A percentile compares a stretch with the other conserved stretches of the same genome.
Evolutionary conservation across 331 rosid species (phyloP).

Genomic region (Saraca asoca): DNA sequence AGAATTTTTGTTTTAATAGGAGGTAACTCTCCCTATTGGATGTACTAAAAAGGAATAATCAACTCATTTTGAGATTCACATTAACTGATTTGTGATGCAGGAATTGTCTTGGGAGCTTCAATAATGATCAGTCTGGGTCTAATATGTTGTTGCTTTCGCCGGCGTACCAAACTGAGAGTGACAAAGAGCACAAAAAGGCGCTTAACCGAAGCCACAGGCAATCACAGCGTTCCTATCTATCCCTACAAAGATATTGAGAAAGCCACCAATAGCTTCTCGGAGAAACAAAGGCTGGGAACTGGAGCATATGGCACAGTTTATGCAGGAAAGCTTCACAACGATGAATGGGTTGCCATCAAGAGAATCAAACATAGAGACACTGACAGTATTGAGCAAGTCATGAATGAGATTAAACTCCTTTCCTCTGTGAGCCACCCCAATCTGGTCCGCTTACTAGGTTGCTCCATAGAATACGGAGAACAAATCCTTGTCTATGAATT

Average conservation of each 20-base stretch:
- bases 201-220: slow-evolving; percentile 69
- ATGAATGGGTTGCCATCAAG: slow-evolving; percentile 85
- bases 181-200: slow-evolving; percentile 68
- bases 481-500: slow-evolving; percentile 86
- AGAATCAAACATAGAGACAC: slow-evolving; percentile 66
- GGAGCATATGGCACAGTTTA: slow-evolving; percentile 96
- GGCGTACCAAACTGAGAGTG: slow-evolving; percentile 54
- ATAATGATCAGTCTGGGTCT: slow-evolving; percentile 48
- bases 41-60: no score
- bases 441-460: slow-evolving; percentile 78
- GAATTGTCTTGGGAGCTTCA: slow-evolving; percentile 50
- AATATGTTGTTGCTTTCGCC: slow-evolving; percentile 59
- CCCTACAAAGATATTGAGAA: slow-evolving; percentile 76
- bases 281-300: slow-evolving; percentile 68
- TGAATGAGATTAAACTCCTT: slow-evolving; percentile 82
- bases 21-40: no score
- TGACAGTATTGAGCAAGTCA: slow-evolving; percentile 73
- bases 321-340: slow-evolving; percentile 65
- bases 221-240: slow-evolving; percentile 65
- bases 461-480: slow-evolving; percentile 75
- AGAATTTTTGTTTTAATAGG: slow-evolving; percentile 68
- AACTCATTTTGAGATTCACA: no score
- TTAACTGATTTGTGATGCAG: slow-evolving; percentile 42
- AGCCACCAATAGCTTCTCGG: slow-evolving; percentile 84
- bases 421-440: slow-evolving; percentile 81